Conservation (phyloP, 352 stramenopile species). For the Blastocystis sp. region DNA sequence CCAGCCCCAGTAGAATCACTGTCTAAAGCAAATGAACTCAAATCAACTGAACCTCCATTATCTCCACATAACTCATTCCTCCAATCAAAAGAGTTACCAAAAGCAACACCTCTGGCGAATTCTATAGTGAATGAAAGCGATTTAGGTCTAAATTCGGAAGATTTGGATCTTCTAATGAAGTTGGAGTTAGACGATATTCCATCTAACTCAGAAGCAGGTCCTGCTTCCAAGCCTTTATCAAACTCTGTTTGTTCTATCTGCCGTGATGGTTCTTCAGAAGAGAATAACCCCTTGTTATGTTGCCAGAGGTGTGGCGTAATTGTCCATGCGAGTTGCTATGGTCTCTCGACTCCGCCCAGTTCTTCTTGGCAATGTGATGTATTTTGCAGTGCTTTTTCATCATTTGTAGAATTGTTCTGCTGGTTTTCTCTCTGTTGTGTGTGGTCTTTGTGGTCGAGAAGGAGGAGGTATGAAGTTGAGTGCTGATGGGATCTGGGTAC, state of each 20-base stretch:
- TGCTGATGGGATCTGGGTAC: slow-evolving; percentile 10
- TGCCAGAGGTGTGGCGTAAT: slow-evolving; percentile 74
- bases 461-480: slow-evolving; percentile 15
- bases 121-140: not conserved
- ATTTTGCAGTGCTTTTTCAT: not conserved
- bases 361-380: slow-evolving; percentile 76
- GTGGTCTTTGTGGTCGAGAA: not conserved
- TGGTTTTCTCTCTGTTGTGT: not conserved
- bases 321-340: slow-evolving; percentile 79
- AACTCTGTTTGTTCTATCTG: slow-evolving; percentile 70
- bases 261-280: slow-evolving; percentile 71
- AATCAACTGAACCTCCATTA: no score
- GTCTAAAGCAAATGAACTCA: no score
- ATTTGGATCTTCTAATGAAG: not conserved
- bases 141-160: not conserved
- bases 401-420: not conserved
- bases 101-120: not conserved
- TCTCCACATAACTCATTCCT: no score
- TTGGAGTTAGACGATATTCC: not conserved
- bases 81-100: no score
- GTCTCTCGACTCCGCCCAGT: slow-evolving; percentile 68
- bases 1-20: no score
- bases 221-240: not conserved
- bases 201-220: not conserved
- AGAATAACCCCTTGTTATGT: slow-evolving; percentile 76